A percentile compares a stretch with the other conserved stretches of the same genome.
Evolutionary conservation across 805 yeast genomes (phyloP).

Genomic region (Candida argentea): DNA sequence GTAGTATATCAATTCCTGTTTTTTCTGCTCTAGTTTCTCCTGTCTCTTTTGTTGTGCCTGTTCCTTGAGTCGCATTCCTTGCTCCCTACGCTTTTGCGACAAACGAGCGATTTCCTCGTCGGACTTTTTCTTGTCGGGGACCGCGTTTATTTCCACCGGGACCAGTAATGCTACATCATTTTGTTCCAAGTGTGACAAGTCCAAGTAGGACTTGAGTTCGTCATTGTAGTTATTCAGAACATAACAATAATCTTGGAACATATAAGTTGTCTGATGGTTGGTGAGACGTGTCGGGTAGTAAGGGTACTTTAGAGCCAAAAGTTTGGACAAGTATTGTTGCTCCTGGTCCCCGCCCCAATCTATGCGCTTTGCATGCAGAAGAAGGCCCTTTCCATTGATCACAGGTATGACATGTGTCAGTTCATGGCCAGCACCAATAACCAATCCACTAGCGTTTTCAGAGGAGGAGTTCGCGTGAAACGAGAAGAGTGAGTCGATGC

Average conservation of each 20-base stretch:
- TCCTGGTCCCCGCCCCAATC: slow-evolving; percentile 88
- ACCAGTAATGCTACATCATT: slow-evolving; percentile 78
- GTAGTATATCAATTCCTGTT: slow-evolving; percentile 70
- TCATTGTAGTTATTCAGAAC: slow-evolving; percentile 57
- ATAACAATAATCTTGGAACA: slow-evolving; percentile 72
- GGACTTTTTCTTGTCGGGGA: slow-evolving; percentile 58
- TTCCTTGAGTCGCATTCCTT: slow-evolving; percentile 82
- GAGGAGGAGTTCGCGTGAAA: slow-evolving; percentile 50
- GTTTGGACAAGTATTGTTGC: slow-evolving; percentile 48
- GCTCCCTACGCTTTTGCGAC: slow-evolving; percentile 72
- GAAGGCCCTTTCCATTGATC: slow-evolving; percentile 52
- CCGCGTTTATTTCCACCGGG: slow-evolving; percentile 54
- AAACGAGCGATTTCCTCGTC: slow-evolving; percentile 74
- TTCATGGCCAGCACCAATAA: slow-evolving; percentile 75
- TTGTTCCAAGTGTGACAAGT: slow-evolving; percentile 50
- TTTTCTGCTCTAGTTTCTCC: slow-evolving; percentile 72
- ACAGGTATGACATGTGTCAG: slow-evolving; percentile 80
- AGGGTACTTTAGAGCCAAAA: slow-evolving; percentile 78
- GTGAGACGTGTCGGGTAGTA: slow-evolving; percentile 73
- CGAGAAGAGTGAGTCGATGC: slow-evolving; percentile 76
- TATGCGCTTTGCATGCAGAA: slow-evolving; percentile 65
- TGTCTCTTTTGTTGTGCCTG: slow-evolving; percentile 80
- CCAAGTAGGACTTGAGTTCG: slow-evolving; percentile 50
- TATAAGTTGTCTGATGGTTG: slow-evolving; percentile 48
- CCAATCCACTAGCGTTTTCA: slow-evolving; percentile 43